phyloP scores from a whole-genome alignment of 208 protist genomes.

The Leptomonas pyrrhocoris region DNA sequence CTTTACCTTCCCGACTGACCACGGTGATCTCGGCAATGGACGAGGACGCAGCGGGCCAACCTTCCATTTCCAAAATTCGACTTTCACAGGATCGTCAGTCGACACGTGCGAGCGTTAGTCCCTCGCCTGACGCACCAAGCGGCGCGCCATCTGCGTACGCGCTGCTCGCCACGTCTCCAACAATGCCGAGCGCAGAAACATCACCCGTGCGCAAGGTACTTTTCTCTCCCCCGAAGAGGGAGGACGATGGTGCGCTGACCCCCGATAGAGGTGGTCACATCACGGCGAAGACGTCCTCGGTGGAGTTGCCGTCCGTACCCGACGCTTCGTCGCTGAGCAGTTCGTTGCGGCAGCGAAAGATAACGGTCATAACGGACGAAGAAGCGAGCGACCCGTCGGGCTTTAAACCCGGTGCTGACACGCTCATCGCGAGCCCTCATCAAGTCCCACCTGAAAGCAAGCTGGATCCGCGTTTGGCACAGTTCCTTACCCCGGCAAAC shows the following conservation, averaged over 20 bases:
- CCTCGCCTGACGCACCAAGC: background rate
- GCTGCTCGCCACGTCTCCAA: background rate
- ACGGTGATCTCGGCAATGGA: background rate
- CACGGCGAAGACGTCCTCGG: background rate
- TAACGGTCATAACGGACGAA: background rate
- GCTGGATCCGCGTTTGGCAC: constrained; percentile 17
- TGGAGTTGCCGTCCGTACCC: background rate
- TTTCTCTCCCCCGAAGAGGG: background rate
- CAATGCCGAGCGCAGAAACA: background rate
- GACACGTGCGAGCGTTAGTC: background rate
- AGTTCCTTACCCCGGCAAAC: constrained; percentile 8
- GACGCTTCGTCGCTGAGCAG: background rate
- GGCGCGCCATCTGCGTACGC: background rate
- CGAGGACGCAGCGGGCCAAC: background rate
- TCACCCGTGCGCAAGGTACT: background rate
- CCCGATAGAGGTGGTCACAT: background rate
- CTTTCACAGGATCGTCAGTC: background rate
- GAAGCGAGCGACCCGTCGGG: constrained; percentile 1
- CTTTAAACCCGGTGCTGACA: background rate
- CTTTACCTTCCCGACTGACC: background rate
- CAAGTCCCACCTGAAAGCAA: background rate
- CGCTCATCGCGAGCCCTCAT: background rate
- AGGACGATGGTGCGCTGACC: background rate
- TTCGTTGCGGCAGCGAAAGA: background rate
- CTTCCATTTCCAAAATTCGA: background rate